These are phyloP conservation scores for Ganoderma lingzhi DNA, from an alignment of 1,284 basidiomycete species.

Conservation along the genomic window DNA sequence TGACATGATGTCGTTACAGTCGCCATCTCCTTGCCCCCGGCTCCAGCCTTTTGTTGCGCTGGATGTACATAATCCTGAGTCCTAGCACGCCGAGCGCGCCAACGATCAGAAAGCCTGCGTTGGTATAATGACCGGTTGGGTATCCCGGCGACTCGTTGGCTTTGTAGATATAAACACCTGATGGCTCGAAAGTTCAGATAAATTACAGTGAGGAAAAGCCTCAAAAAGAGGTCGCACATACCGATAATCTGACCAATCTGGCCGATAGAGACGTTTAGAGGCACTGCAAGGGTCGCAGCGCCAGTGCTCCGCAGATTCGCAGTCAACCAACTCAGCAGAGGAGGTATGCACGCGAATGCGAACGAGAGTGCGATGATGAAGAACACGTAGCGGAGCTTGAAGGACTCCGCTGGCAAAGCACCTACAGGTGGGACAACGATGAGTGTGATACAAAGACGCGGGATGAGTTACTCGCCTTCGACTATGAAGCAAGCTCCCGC, in stretches of 20 bases:
- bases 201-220: neutral
- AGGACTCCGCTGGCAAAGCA: conserved; percentile 40
- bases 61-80: conserved; percentile 33
- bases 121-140: conserved; percentile 48
- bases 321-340: conserved; percentile 48
- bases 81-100: conserved; percentile 36
- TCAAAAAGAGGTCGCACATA: conserved; percentile 15
- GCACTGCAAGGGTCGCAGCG: conserved; percentile 45
- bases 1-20: conserved; percentile 14
- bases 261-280: conserved; percentile 48
- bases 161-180: conserved; percentile 50
- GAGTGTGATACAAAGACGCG: neutral
- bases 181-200: neutral
- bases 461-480: conserved; percentile 23
- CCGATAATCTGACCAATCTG: conserved; percentile 48
- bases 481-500: conserved; percentile 33
- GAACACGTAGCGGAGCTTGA: conserved; percentile 45
- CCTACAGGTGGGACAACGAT: conserved; percentile 25
- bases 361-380: conserved; percentile 47
- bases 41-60: conserved; percentile 30
- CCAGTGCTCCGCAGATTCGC: conserved; percentile 45
- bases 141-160: conserved; percentile 43
- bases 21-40: conserved; percentile 32
- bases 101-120: conserved; percentile 42
- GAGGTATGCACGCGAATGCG: conserved; percentile 46